Base-by-base conservation (phyloP, 306 rosid species). In the Cicer arietinum region DNA sequence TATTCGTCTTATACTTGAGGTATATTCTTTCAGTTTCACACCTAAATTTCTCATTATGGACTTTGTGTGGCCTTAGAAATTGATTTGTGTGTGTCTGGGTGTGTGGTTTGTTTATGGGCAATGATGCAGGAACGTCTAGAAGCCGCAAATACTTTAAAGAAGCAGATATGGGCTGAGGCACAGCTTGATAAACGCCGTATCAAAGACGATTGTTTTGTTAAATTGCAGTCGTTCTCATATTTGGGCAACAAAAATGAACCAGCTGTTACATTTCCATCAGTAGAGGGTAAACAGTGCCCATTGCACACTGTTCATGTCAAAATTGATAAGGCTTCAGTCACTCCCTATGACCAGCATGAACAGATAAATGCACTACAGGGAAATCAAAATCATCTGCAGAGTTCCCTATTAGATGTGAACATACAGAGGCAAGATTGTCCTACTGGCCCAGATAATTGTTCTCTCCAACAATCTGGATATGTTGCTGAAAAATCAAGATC, bases 121-220 rank as follows among this genome's bases (percentile, higher is more conserved):
- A 48, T 69, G 65, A 81, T 81, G 80, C 92, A 91, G 97, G 97
- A 88, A 51, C 94, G 92, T 76, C 80, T 91, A 45, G 97, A 91
- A 76, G 92, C 94, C 7, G 97, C 92, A 82, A 89, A 86, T 84
- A 79, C 89, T 74, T 82, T 89, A 58, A 91, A 85, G 80, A 91
- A 91, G 85, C 92, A 88, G 78, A 83, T 91, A 83, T 89, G 87
- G 97, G 86, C 90, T 13, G 94, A 88, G 68, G 81, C 83, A 54
- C 91, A 88, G 82, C 82, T 88, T 67, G 97, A 86, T 81, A 89
- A 86, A 81, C 88, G 90, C 3, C 91, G 91, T 16, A 52, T 71
- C 54, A 91, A 86, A 80, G 95, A 91, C 41, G 91, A 88, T 42
- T 48, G 5, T 76, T 61, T 83, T 63, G 57, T 61, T 70, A 89